Evolutionary conservation across 2,329 filamentous ascomycete genomes (phyloP).

Genomic region (Talaromyces sp.): DNA sequence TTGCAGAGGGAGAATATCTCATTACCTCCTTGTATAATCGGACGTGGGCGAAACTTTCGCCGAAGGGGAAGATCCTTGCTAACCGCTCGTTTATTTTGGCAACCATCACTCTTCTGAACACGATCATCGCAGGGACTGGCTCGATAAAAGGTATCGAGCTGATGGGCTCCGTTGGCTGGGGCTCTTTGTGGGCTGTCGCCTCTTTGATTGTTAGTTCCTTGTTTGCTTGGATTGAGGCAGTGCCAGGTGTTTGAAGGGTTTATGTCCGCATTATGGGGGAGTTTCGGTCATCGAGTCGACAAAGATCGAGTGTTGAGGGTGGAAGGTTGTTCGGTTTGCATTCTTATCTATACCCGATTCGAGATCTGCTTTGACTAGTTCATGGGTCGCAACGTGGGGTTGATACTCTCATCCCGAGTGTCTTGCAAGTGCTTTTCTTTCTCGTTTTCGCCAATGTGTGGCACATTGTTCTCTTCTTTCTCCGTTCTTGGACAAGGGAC

Average conservation of each 20-base stretch:
- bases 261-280: not conserved
- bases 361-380: not conserved
- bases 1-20: conserved; percentile 64
- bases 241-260: conserved; percentile 32
- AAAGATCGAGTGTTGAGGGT: not conserved
- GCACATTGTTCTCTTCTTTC: not conserved
- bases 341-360: not conserved
- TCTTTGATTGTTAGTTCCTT: conserved; percentile 28
- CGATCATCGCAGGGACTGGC: conserved; percentile 62
- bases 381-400: not conserved
- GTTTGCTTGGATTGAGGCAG: conserved; percentile 42
- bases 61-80: conserved; percentile 61
- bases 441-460: not conserved
- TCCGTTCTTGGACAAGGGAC: not conserved
- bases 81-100: conserved; percentile 57
- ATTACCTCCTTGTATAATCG: conserved; percentile 60
- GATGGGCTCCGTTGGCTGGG: conserved; percentile 68
- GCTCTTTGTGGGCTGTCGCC: conserved; percentile 67
- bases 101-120: conserved; percentile 48
- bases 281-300: not conserved
- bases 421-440: not conserved
- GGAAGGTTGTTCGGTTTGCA: not conserved
- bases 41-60: conserved; percentile 60
- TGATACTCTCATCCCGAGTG: not conserved
- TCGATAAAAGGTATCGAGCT: conserved; percentile 68